These are phyloP conservation scores for Hypomontagnella submonticulosa DNA, from an alignment of 495 filamentous ascomycete species.

Conservation along the genomic window DNA sequence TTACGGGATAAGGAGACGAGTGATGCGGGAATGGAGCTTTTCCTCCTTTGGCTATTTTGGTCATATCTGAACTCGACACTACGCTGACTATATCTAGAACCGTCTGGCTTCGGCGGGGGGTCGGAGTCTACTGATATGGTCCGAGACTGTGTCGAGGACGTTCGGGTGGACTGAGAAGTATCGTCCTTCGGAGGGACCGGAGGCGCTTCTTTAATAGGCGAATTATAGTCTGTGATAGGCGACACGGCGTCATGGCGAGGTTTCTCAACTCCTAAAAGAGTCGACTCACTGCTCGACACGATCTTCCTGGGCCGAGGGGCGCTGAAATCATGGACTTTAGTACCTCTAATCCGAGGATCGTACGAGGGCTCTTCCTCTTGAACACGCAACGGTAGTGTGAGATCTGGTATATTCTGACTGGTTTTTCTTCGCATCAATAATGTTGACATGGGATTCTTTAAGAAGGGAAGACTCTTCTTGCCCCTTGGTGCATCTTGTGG, in stretches of 20 bases:
- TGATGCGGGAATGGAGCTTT: conserved; percentile 51
- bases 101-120: conserved; percentile 20
- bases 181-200: conserved; percentile 55
- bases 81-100: conserved; percentile 39
- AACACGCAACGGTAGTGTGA: conserved; percentile 60
- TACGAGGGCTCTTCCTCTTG: conserved; percentile 58
- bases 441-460: conserved; percentile 62
- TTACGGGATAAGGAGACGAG: conserved; percentile 51
- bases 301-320: conserved; percentile 75
- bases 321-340: conserved; percentile 89
- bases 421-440: conserved; percentile 56
- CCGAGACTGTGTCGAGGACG: conserved; percentile 50
- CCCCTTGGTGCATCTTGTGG: conserved; percentile 65
- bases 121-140: conserved; percentile 38
- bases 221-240: conserved; percentile 17
- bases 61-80: conserved; percentile 20
- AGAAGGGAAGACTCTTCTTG: conserved; percentile 62
- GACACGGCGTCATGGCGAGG: conserved; percentile 33
- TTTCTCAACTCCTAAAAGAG: conserved; percentile 22
- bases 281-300: conserved; percentile 44
- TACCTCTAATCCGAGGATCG: conserved; percentile 87
- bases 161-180: conserved; percentile 37
- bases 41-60: conserved; percentile 48
- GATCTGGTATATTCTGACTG: conserved; percentile 56
- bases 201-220: conserved; percentile 34